phyloP scores from a whole-genome alignment of 179 eudicot species.

The Corrigiola litoralis region DNA sequence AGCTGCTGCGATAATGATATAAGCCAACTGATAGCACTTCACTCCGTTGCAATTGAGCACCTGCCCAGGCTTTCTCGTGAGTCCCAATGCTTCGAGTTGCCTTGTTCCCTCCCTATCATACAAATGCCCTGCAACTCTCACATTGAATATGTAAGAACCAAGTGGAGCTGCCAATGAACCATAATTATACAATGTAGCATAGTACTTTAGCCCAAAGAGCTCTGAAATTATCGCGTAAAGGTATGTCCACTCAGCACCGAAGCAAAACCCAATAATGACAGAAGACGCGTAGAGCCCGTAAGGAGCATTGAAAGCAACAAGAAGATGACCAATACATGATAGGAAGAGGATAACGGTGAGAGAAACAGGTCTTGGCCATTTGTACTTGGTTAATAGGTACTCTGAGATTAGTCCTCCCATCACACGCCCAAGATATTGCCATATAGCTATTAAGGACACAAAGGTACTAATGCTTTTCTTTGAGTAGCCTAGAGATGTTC shows the following conservation, averaged over 20 bases:
- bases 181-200: slow-evolving; percentile 18
- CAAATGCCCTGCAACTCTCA: slow-evolving; percentile 20
- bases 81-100: not conserved
- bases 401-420: slow-evolving; percentile 14
- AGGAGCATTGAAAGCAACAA: slow-evolving; percentile 2
- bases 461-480: slow-evolving; percentile 15
- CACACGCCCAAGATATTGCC: slow-evolving; percentile 15
- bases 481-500: slow-evolving; percentile 13
- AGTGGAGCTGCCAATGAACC: slow-evolving; percentile 12
- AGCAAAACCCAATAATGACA: slow-evolving; percentile 14
- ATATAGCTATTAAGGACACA: slow-evolving; percentile 15
- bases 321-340: slow-evolving; percentile 15
- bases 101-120: slow-evolving; percentile 13
- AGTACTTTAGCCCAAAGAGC: slow-evolving; percentile 18
- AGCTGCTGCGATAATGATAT: slow-evolving; percentile 10
- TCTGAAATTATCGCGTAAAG: slow-evolving; percentile 4
- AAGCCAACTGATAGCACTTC: slow-evolving; percentile 13
- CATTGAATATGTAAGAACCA: slow-evolving; percentile 15
- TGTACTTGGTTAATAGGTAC: slow-evolving; percentile 5
- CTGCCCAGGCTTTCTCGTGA: slow-evolving; percentile 2
- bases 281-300: slow-evolving; percentile 14
- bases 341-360: slow-evolving; percentile 2
- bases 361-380: slow-evolving; percentile 7
- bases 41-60: slow-evolving; percentile 7
- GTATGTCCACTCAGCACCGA: slow-evolving; percentile 15